A percentile compares a stretch with the other conserved stretches of the same genome.
These are phyloP conservation scores for Colletotrichum sp. DNA, from an alignment of 2,329 filamentous ascomycete species.

Conservation along the genomic window DNA sequence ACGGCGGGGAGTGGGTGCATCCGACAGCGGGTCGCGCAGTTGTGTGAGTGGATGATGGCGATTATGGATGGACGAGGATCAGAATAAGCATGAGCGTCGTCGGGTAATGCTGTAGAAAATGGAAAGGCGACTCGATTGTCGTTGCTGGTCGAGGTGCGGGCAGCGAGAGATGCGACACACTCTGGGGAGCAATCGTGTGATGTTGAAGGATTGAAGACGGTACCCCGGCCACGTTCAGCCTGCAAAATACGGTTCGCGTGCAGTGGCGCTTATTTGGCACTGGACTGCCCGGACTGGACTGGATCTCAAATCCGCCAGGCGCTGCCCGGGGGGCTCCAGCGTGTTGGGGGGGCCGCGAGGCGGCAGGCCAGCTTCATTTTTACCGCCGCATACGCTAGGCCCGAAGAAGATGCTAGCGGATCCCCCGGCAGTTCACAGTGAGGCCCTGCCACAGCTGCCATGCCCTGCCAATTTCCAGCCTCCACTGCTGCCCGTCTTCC, in stretches of 20 bases:
- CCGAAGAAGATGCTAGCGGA: neutral
- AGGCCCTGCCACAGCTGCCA: neutral
- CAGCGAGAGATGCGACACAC: slow-evolving; percentile 15
- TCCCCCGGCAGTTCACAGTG: slow-evolving; percentile 11
- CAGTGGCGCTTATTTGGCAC: slow-evolving; percentile 19
- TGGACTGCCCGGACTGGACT: neutral
- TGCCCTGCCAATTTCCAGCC: neutral
- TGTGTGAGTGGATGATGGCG: neutral
- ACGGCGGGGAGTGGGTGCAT: slow-evolving; percentile 23
- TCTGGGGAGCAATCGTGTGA: slow-evolving; percentile 17
- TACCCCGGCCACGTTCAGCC: slow-evolving; percentile 17
- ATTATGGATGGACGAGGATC: neutral
- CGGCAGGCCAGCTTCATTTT: slow-evolving; percentile 1
- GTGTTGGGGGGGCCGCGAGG: neutral
- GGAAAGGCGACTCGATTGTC: neutral
- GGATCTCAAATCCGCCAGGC: slow-evolving; percentile 8
- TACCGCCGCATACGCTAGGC: slow-evolving; percentile 14
- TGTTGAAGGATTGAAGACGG: slow-evolving; percentile 25
- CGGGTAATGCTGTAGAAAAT: neutral
- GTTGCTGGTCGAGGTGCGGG: neutral
- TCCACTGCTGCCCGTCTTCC: neutral
- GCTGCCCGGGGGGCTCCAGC: neutral
- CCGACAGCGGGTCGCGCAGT: slow-evolving; percentile 11
- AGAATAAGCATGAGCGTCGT: neutral
- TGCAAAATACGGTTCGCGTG: slow-evolving; percentile 23